Percentiles rank a stretch among this genome's conserved stretches.
Conservation (phyloP, 805 yeast genomes). For the Candida fluviatilis region DNA sequence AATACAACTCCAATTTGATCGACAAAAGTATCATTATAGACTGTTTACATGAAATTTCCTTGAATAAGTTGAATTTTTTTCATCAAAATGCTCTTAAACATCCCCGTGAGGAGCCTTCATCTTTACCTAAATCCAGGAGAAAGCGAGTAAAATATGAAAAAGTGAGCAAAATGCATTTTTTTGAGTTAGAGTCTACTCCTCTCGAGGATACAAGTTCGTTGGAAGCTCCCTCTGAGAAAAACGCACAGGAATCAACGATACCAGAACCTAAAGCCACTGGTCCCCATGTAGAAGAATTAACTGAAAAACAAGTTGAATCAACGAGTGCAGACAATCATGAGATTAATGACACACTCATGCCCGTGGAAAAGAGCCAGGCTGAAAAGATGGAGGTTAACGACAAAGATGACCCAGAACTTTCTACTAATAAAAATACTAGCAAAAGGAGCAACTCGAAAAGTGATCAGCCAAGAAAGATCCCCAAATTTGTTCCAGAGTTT, state of each 20-base stretch:
- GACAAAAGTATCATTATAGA: background rate
- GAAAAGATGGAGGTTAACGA: no score
- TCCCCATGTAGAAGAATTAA: background rate
- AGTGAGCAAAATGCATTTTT: slow-evolving; percentile 31
- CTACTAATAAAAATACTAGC: background rate
- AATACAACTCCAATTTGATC: background rate
- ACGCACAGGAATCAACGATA: background rate
- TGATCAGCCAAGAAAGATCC: slow-evolving; percentile 8
- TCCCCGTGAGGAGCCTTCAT: slow-evolving; percentile 1
- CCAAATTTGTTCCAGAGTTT: slow-evolving; percentile 10
- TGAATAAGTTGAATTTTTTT: background rate
- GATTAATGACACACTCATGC: no score
- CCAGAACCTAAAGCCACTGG: background rate
- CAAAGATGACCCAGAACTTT: background rate
- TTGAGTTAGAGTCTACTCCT: slow-evolving; percentile 20
- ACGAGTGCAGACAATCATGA: no score
- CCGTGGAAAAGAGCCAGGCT: no score
- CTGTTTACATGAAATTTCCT: background rate
- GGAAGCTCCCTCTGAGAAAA: background rate
- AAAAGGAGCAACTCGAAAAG: slow-evolving; percentile 1
- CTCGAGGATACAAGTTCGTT: no score
- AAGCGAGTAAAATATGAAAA: slow-evolving; percentile 30
- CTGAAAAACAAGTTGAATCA: background rate
- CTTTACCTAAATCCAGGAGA: slow-evolving; percentile 11
- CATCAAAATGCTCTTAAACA: background rate